Percentiles rank a stretch among this genome's conserved stretches.
Conservation (phyloP, 2,329 filamentous ascomycete species). For the Colletotrichum sp. region DNA sequence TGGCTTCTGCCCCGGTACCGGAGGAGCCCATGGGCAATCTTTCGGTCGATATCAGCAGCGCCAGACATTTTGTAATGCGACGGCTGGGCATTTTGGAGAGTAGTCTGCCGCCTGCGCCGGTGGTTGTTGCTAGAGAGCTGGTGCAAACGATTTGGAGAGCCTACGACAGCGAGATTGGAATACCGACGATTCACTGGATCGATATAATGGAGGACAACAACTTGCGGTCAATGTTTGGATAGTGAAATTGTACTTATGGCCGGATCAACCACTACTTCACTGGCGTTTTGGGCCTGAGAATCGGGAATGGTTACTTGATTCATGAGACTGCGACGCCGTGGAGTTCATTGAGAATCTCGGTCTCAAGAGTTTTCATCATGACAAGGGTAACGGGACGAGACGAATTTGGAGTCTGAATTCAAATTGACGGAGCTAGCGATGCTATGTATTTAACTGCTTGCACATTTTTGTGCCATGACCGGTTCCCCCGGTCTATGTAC, state of each 20-base stretch:
- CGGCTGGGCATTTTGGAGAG: constrained; percentile 42
- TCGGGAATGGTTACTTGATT: neutral
- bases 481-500: neutral
- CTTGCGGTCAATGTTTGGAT: constrained; percentile 37
- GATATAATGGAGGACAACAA: constrained; percentile 44
- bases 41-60: constrained; percentile 40
- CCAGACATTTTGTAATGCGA: constrained; percentile 42
- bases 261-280: neutral
- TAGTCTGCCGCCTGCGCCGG: constrained; percentile 44
- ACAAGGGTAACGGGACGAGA: accelerated
- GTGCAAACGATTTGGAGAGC: constrained; percentile 45
- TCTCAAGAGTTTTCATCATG: neutral
- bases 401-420: neutral
- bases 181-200: constrained; percentile 42
- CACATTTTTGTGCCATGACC: neutral
- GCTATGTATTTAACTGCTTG: neutral
- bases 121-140: constrained; percentile 44
- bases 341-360: neutral
- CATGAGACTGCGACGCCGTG: accelerated
- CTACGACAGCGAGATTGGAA: constrained; percentile 41
- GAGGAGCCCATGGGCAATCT: constrained; percentile 20
- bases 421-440: neutral
- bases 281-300: neutral
- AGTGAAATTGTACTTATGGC: neutral
- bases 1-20: constrained; percentile 16